Percentiles rank a stretch among this genome's conserved stretches.
phyloP scores from a whole-genome alignment of 2,329 filamentous ascomycete species.

The Laburnicola sp. region DNA sequence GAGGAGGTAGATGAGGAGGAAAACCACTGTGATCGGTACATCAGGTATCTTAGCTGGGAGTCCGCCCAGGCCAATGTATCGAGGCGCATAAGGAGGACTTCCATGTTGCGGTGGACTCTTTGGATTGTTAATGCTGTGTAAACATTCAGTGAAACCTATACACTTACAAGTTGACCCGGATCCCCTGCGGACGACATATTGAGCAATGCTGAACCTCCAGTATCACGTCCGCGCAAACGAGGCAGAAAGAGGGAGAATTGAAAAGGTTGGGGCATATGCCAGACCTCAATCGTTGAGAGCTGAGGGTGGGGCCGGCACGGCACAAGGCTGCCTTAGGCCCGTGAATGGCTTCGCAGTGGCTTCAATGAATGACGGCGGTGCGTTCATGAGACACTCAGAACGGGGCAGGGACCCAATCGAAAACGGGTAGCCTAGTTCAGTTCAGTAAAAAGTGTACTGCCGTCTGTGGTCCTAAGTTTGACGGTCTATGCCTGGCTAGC shows the following conservation, averaged over 20 bases:
- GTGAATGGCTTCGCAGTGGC: slow-evolving; percentile 21
- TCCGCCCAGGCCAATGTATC: slow-evolving; percentile 33
- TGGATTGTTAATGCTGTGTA: slow-evolving; percentile 10
- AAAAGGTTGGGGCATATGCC: slow-evolving; percentile 25
- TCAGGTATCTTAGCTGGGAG: slow-evolving; percentile 41
- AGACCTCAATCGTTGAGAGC: slow-evolving; percentile 14
- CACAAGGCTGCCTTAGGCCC: slow-evolving; percentile 23
- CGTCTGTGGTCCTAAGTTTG: slow-evolving; percentile 13
- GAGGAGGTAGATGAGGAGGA: slow-evolving; percentile 48
- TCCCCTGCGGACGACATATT: slow-evolving; percentile 19
- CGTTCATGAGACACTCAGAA: slow-evolving; percentile 18
- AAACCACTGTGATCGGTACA: slow-evolving; percentile 47
- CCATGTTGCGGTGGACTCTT: slow-evolving; percentile 14
- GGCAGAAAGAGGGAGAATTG: slow-evolving; percentile 11
- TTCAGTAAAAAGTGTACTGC: slow-evolving; percentile 12
- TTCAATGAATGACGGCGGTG: slow-evolving; percentile 29
- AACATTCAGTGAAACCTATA: neutral
- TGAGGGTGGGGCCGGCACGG: slow-evolving; percentile 22
- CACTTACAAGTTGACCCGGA: slow-evolving; percentile 17
- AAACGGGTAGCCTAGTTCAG: slow-evolving; percentile 4
- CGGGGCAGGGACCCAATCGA: slow-evolving; percentile 16
- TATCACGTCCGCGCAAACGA: slow-evolving; percentile 2
- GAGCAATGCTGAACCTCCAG: neutral
- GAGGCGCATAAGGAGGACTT: slow-evolving; percentile 38
- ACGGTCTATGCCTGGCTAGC: slow-evolving; percentile 15